Base-by-base conservation (phyloP, 495 filamentous ascomycete genomes). In the Xeromyces bisporus region DNA sequence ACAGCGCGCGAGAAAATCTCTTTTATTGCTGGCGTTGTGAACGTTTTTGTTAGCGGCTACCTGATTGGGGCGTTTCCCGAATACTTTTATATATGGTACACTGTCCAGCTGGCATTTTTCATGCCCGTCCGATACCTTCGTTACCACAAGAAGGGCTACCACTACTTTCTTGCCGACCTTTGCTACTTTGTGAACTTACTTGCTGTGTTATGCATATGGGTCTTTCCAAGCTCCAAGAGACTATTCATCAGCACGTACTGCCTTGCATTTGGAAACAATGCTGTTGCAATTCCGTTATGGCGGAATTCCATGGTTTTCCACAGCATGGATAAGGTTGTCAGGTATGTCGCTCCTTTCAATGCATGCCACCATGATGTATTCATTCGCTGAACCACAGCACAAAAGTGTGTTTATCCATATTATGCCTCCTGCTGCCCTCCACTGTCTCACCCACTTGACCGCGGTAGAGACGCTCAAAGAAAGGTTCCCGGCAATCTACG, bases 271-370 rank as follows among this genome's bases (percentile, higher is more conserved):
- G 89, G 89, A 33, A 97, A 97, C 55, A 97, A 97, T 48, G 89
- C 89, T 28, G 75, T 91, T 29, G 89, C 89, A 11, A 96, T 97
- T 52, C 91, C 89, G 38, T 94, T 97, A 87, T 97, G 89, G 89
- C 74, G 89, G 34, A 97, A 97, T 51, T 92, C 84, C 13, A 67
- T 97, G 55, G 89, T 97, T 23, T 96, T 97, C 58, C 89, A 97
- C 56, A 86, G 80, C 36, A 73, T 96, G 53, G 89, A 97, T 59
- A 97, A 97, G 53, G 69, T 92, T 32, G 86, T 83, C 21, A 86
- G 80, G 62, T 77, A 57, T 18, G 43, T 36, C 12, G 1, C 14
- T 10, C 9, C 2, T 6, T 28, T 17, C 26, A 15, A 18, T 5
- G 13, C 2, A 17, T 14, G 0, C n/a, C n/a, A n/a, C n/a, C n/a